These are phyloP conservation scores for Strobilomyces confusus DNA, from an alignment of 768 basidiomycete genomes.

Conservation along the genomic window DNA sequence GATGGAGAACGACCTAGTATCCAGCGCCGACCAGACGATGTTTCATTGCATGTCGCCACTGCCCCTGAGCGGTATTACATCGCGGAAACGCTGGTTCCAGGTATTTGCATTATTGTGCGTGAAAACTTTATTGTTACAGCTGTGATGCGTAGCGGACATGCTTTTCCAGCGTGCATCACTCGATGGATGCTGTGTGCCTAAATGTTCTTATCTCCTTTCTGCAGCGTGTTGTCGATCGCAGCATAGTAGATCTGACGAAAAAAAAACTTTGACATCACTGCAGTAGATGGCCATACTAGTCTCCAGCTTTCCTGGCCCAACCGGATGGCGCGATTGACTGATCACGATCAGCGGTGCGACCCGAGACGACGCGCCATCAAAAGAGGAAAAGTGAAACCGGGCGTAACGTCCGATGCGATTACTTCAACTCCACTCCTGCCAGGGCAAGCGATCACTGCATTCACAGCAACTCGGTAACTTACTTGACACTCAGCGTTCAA, in stretches of 20 bases:
- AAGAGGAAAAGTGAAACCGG: conserved; percentile 8
- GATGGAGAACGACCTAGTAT: conserved; percentile 14
- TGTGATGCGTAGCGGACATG: conserved; percentile 22
- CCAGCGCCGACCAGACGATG: background rate
- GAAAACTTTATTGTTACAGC: conserved; percentile 19
- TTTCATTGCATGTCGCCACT: conserved; percentile 19
- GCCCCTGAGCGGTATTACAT: conserved; percentile 29
- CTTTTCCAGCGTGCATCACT: conserved; percentile 26
- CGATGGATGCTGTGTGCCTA: conserved; percentile 17
- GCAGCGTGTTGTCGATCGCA: conserved; percentile 13
- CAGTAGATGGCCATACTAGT: background rate
- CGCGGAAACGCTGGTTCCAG: conserved; percentile 8
- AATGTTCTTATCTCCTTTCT: conserved; percentile 26
- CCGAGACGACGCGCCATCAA: conserved; percentile 1
- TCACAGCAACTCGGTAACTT: conserved; percentile 11
- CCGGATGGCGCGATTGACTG: conserved; percentile 11
- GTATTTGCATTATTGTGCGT: conserved; percentile 6
- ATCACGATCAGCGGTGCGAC: conserved; percentile 17
- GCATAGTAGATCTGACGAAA: conserved; percentile 11
- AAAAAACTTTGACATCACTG: conserved; percentile 15
- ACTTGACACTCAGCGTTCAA: background rate
- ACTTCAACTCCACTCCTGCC: conserved; percentile 5
- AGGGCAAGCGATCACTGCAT: conserved; percentile 10
- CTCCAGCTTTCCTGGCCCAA: conserved; percentile 8
- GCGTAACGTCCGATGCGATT: conserved; percentile 11